Conservation (phyloP, 768 basidiomycete species). For the Pleurotus citrinopileatus region DNA sequence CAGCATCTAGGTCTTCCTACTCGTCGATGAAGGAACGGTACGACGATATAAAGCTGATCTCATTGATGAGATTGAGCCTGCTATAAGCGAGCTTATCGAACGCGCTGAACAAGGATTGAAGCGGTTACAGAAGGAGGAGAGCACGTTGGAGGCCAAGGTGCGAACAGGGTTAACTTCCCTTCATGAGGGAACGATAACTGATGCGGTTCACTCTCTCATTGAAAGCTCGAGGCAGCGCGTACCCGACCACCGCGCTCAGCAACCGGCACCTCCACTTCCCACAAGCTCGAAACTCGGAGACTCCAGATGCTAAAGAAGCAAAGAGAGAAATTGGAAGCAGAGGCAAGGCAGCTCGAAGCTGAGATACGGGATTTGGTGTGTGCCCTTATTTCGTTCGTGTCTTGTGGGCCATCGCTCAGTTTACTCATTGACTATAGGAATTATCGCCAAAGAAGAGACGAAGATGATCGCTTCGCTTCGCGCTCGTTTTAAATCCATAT, state of each 20-base stretch:
- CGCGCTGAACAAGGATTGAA: constrained; percentile 69
- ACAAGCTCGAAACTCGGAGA: constrained; percentile 66
- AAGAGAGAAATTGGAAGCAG: constrained; percentile 63
- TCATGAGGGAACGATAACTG: not conserved
- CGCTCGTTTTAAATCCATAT: too few relatives aligned
- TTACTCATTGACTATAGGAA: not conserved
- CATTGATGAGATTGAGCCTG: constrained; percentile 78
- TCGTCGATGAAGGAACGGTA: constrained; percentile 72
- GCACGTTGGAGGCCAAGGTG: constrained; percentile 63
- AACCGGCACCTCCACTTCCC: constrained; percentile 48
- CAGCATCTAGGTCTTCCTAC: constrained; percentile 59
- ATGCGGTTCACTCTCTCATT: too few relatives aligned
- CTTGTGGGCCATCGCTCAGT: not conserved
- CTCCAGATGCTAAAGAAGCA: constrained; percentile 65
- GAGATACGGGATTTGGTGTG: constrained; percentile 60
- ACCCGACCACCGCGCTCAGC: constrained; percentile 40
- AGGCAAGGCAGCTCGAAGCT: constrained; percentile 54
- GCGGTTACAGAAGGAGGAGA: constrained; percentile 59
- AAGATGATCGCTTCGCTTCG: not conserved
- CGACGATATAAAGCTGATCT: constrained; percentile 71
- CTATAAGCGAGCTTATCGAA: constrained; percentile 70
- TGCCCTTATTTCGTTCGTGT: not conserved
- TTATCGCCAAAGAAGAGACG: constrained; percentile 2
- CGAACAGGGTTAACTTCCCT: constrained; percentile 1
- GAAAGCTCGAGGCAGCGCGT: constrained; percentile 61